Conservation (phyloP, 176 grass and related monocot species). For the Carex pumila region DNA sequence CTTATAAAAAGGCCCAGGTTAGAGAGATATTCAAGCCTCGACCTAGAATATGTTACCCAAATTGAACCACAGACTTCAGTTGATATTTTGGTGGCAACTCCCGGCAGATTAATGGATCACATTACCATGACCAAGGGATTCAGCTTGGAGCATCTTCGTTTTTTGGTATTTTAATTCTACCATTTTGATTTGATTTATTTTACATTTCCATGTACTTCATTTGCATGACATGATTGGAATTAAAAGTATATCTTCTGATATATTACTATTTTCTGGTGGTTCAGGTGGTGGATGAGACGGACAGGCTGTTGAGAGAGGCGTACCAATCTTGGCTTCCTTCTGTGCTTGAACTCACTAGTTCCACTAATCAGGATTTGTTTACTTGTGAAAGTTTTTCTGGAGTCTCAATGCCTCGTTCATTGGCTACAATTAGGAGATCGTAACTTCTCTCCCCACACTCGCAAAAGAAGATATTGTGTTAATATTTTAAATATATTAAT, state of each 20-base stretch:
- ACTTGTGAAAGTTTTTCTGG: constrained; percentile 1
- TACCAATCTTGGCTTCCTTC: constrained; percentile 91
- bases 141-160: constrained; percentile 87
- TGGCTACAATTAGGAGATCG: constrained; percentile 79
- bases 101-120: constrained; percentile 95
- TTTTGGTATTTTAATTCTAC: constrained; percentile 44
- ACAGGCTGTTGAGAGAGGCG: constrained; percentile 78
- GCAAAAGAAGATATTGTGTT: not conserved
- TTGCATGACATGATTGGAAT: not conserved
- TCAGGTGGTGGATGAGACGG: constrained; percentile 93
- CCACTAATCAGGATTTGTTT: constrained; percentile 30
- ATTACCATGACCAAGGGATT: constrained; percentile 96
- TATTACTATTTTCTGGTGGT: not conserved
- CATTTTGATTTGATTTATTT: not conserved
- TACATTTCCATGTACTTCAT: not conserved
- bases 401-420: constrained; percentile 34
- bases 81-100: constrained; percentile 92
- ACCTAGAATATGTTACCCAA: constrained; percentile 41
- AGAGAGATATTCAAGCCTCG: constrained; percentile 49
- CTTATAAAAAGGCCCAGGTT: constrained; percentile 50
- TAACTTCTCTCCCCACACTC: constrained; percentile 22
- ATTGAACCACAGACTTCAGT: constrained; percentile 74
- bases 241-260: not conserved
- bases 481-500: not conserved
- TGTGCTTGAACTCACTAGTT: constrained; percentile 55